Evolutionary conservation across 2,329 filamentous ascomycete species (phyloP), one percentile per base, ranked within the genome.

Genomic region (Ophiostoma ulmi): DNA sequence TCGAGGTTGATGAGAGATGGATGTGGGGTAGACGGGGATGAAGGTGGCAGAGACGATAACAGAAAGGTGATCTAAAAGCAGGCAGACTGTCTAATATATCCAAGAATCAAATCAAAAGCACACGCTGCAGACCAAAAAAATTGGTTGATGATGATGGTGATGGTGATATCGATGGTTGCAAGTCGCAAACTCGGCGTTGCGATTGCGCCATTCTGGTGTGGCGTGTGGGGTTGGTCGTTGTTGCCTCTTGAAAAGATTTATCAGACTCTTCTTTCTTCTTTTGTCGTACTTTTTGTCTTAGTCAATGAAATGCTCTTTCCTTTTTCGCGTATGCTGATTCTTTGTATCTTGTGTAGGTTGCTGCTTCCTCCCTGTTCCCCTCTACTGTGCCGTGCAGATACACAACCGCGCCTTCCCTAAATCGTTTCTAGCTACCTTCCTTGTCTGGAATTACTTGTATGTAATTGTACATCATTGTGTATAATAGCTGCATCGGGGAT

Each of bases 141-240:
- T 26, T 14, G 36, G 58, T 11, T 20, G 52, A 31, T n/a, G n/a
- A 22, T 58, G 52, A 14, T 35, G 38, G 8, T 39, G n/a, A 35
- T 35, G 61, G 20, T 35, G 35, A 38, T 64, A 17, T 38, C 61
- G 10, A 22, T 64, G 8, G 55, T 31, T 31, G 39, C 26, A 68
- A 69, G 38, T 71, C 68, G 68, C 65, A 65, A 72, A 61, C 7
- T 67, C 52, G 38, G 20, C 41, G 38, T 22, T 22, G 39, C 64
- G 68, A 72, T 72, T 64, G 70, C 70, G 68, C 68, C 65, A 69
- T 69, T 6, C 26, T 35, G 20, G 22, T 66, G 38, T 13, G 26
- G 13, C 35, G 55, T 68, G 70, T 67, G 68, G 68, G 61, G 70
- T 69, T 39, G 58, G 35, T 36, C 38, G 58, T 22, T 55, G 55